Evolutionary conservation across 2,329 filamentous ascomycete genomes (phyloP), one percentile per base, ranked within the genome.

Genomic region (Mycosphaerella sp.): DNA sequence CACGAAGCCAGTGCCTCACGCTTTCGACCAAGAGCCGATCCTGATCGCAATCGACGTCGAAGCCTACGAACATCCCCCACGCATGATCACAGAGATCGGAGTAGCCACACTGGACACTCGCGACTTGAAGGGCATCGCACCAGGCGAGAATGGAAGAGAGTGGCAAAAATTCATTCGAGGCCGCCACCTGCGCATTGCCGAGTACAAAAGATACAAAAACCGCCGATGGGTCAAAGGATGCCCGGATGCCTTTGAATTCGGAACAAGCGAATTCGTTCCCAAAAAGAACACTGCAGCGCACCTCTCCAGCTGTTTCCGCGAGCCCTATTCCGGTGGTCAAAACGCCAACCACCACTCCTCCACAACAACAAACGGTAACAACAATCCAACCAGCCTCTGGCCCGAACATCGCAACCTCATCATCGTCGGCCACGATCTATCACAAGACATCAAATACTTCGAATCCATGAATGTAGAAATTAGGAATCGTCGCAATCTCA

Each of bases 31-130:
- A 9, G 74, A 77, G n/a, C 77, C 82, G 0, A 77, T 95, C 6
- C 86, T 96, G 62, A 76, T 95, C 55, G 83, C 80, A 58, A 76
- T 97, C 43, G 93, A 98, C 63, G 75, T 93, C 32, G 93, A 98
- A 70, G 83, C 85, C 1, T 88, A 84, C 54, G 93, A 98, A 69
- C 72, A 73, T 21, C 75, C 80, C 43, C 80, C 82, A 10, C 74
- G 77, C 34, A 74, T 80, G 10, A 79, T 97, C 55, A 95, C 91
- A 0, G 93, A 98, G 69, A 78, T 98, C 39, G 93, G 93, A 0
- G 76, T 98, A 40, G 85, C 89, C 1, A 84, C 85, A 2, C 76
- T 97, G 0, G 90, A 97, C 67, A 90, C 86, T 1, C 68, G 73
- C 17, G 77, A 81, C 48, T 69, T 89, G 21, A 63, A 71, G 1